Base-by-base conservation (phyloP, 352 stramenopile species). In the Phytophthora boehmeriae region DNA sequence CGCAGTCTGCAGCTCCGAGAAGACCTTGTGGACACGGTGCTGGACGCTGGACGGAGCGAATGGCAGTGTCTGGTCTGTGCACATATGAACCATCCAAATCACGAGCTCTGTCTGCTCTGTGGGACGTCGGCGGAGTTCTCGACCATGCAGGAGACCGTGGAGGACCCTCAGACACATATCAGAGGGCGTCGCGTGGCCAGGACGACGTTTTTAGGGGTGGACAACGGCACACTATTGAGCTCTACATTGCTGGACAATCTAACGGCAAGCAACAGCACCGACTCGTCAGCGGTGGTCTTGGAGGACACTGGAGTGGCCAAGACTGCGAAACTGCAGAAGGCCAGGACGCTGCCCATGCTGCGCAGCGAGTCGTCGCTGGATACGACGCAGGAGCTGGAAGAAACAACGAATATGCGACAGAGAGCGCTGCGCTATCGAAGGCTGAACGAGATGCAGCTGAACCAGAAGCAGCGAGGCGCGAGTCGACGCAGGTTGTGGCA, bases 31-130 rank as follows among this genome's bases (percentile, higher is more conserved):
- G 80, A 89, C 52, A 90, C 78, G 23, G 76, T 84, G 28, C 63
- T 92, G 28, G 78, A 88, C 30, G 75, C 80, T 17, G 83, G 75
- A 17, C 60, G 66, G 45, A 83, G 65, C 48, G 83, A 92, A 61
- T 90, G 83, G 83, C 78, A 90, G 55, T 92, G 83, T 59, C 54
- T 90, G 49, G 81, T 92, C 10, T 92, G 83, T 52, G 73, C 78
- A 41, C 81, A 92, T 52, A 72, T 90, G 66, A 92, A 92, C 52
- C 83, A 92, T 52, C 83, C 83, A 5, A 81, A 86, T 54, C 77
- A 87, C 45, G 59, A 75, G 32, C 60, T 69, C 39, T 92, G 83
- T 71, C 62, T 70, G 43, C 66, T 92, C 46, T 92, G 83, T 50
- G 83, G 83, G 41, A 83, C 83, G 19, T 78, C 82, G 30, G 72